Conservation (phyloP, 768 basidiomycete species). For the Leucosporidium creatinivorum region DNA sequence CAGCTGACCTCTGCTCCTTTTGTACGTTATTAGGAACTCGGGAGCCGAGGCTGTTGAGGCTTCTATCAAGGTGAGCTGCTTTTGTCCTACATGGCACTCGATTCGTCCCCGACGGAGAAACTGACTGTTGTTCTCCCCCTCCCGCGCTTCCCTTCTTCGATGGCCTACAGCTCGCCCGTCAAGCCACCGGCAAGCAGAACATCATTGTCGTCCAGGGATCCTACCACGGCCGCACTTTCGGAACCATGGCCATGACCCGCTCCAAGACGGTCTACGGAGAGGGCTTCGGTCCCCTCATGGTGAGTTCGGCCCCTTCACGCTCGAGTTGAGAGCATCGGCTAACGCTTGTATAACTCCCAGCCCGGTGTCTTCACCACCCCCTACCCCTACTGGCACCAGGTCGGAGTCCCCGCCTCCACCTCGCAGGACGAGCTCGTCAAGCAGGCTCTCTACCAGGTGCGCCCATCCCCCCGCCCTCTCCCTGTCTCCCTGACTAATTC, state of each 20-base stretch:
- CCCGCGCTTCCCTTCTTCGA: constrained; percentile 51
- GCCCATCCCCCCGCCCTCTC: not conserved
- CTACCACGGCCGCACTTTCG: constrained; percentile 89
- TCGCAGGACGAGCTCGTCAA: constrained; percentile 30
- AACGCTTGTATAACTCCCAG: constrained; percentile 43
- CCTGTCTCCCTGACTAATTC: not conserved
- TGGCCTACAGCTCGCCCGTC: constrained; percentile 63
- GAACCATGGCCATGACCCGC: constrained; percentile 85
- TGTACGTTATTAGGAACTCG: constrained; percentile 52
- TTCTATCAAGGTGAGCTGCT: not conserved
- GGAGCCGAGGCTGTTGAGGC: constrained; percentile 84
- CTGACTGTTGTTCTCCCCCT: not conserved
- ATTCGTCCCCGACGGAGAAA: not conserved
- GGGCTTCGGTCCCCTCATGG: constrained; percentile 75
- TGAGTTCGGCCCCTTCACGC: constrained; percentile 40
- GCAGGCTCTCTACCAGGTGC: constrained; percentile 23
- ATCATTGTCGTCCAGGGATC: constrained; percentile 85
- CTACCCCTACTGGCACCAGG: constrained; percentile 82
- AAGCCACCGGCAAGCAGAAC: constrained; percentile 71
- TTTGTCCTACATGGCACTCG: not conserved
- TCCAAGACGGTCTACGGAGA: constrained; percentile 87
- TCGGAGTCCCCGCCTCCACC: constrained; percentile 29
- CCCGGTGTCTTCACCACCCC: constrained; percentile 73
- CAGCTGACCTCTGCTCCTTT: not conserved
- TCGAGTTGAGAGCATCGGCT: not conserved